Percentiles rank a stretch among this genome's conserved stretches.
These are phyloP conservation scores for Scheffersomyces insectosa DNA, from an alignment of 1,139 yeast species.

Conservation along the genomic window DNA sequence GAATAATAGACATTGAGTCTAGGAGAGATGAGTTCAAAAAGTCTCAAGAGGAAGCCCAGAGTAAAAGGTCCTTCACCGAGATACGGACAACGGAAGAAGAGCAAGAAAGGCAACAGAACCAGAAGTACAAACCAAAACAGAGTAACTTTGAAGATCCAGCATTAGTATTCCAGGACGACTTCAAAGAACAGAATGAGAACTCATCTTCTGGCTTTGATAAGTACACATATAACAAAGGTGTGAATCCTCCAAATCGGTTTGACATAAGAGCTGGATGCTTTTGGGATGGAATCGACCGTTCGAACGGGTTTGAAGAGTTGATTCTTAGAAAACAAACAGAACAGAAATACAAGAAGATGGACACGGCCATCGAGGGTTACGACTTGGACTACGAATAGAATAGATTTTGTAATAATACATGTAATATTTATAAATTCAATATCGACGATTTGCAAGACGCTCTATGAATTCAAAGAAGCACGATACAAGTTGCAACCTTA, in stretches of 20 bases:
- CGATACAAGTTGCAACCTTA: too few relatives aligned
- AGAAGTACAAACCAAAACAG: slow-evolving; percentile 19
- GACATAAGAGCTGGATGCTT: slow-evolving; percentile 74
- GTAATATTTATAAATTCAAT: too few relatives aligned
- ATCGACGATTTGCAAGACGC: too few relatives aligned
- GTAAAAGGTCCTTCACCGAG: slow-evolving; percentile 36
- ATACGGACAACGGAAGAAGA: slow-evolving; percentile 42
- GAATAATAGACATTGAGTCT: slow-evolving; percentile 43
- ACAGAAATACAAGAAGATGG: slow-evolving; percentile 29
- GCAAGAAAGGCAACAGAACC: slow-evolving; percentile 21
- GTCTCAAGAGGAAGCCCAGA: slow-evolving; percentile 26
- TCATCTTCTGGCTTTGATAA: not conserved
- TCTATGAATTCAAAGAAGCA: too few relatives aligned
- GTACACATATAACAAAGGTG: slow-evolving; percentile 41
- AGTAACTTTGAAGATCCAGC: slow-evolving; percentile 70
- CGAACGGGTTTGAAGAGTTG: slow-evolving; percentile 82
- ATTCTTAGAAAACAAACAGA: slow-evolving; percentile 61
- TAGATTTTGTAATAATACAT: too few relatives aligned
- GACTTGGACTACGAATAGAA: slow-evolving; percentile 14
- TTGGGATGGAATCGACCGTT: slow-evolving; percentile 94
- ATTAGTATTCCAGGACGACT: slow-evolving; percentile 32
- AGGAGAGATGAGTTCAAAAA: slow-evolving; percentile 25
- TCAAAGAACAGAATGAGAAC: slow-evolving; percentile 26
- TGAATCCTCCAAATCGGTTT: slow-evolving; percentile 70
- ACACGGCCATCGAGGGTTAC: slow-evolving; percentile 22